phyloP scores from a whole-genome alignment of 2,329 filamentous ascomycete genomes.

The Chrysosporium keratinophilum region DNA sequence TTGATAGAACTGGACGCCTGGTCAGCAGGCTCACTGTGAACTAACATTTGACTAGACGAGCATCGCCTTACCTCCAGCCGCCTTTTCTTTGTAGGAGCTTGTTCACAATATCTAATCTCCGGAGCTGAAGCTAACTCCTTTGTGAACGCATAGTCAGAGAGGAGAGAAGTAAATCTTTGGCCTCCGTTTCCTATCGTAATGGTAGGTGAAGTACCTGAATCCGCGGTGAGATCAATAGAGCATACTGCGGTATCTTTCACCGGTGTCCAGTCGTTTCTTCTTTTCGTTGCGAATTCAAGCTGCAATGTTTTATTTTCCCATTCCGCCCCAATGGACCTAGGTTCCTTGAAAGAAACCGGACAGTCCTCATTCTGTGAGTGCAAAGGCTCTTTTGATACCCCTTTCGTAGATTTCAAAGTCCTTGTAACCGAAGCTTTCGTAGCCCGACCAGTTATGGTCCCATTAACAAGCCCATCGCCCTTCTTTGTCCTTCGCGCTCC shows the following conservation, averaged over 20 bases:
- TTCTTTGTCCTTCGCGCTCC: slow-evolving; percentile 21
- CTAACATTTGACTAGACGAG: neutral
- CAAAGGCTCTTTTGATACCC: neutral
- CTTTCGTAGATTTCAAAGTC: slow-evolving; percentile 8
- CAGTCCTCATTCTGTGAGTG: neutral
- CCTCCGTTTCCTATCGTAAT: neutral
- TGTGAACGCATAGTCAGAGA: slow-evolving; percentile 35
- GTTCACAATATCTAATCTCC: slow-evolving; percentile 12
- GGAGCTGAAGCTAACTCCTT: slow-evolving; percentile 15
- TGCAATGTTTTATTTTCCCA: slow-evolving; percentile 14
- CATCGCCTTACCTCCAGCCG: slow-evolving; percentile 28
- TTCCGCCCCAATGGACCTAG: neutral
- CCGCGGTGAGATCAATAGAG: slow-evolving; percentile 18
- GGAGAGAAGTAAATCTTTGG: slow-evolving; percentile 26
- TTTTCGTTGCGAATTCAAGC: slow-evolving; percentile 41
- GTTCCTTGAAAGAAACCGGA: neutral
- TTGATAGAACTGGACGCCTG: slow-evolving; percentile 1
- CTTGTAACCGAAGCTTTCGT: slow-evolving; percentile 24
- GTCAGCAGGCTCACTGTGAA: neutral
- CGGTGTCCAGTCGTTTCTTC: slow-evolving; percentile 60
- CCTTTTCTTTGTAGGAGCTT: slow-evolving; percentile 28
- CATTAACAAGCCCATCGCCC: slow-evolving; percentile 23
- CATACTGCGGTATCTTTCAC: slow-evolving; percentile 36
- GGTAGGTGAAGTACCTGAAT: slow-evolving; percentile 4
- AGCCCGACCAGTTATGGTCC: slow-evolving; percentile 29